Percentiles rank a stretch among this genome's conserved stretches.
phyloP scores from a whole-genome alignment of 1,284 basidiomycete species.

The Cutaneotrichosporon sp. region DNA sequence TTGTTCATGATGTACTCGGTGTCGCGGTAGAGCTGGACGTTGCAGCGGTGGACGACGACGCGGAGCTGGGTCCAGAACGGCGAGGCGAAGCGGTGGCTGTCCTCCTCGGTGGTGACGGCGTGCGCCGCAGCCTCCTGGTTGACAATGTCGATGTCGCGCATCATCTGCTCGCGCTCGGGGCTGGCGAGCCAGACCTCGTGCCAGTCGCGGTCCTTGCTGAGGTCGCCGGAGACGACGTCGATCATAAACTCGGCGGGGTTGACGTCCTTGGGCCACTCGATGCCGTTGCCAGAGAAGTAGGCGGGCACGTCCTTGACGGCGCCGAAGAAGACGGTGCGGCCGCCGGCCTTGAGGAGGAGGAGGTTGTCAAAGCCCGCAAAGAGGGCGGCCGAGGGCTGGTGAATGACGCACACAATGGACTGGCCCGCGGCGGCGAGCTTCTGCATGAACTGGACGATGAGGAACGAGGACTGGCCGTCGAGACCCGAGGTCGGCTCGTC shows the following conservation, averaged over 20 bases:
- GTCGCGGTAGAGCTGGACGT: conserved; percentile 44
- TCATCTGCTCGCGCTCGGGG: conserved; percentile 49
- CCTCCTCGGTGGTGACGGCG: conserved; percentile 18
- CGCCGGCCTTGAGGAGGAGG: conserved; percentile 54
- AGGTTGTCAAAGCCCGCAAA: conserved; percentile 74
- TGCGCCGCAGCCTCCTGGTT: not conserved
- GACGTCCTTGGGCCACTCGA: conserved; percentile 51
- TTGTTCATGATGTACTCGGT: conserved; percentile 48
- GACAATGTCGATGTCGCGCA: conserved; percentile 54
- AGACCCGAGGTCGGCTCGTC: conserved; percentile 60
- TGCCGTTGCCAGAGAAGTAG: conserved; percentile 55
- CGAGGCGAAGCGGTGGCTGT: conserved; percentile 44
- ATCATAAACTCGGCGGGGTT: conserved; percentile 59
- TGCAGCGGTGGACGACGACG: conserved; percentile 42
- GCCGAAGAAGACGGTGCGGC: conserved; percentile 61
- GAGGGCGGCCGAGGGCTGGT: conserved; percentile 65
- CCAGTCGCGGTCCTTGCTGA: conserved; percentile 60
- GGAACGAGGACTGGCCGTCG: conserved; percentile 62
- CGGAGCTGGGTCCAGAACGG: conserved; percentile 38
- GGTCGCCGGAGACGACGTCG: conserved; percentile 47
- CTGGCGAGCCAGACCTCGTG: conserved; percentile 66
- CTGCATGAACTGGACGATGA: conserved; percentile 61
- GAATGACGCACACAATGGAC: conserved; percentile 58
- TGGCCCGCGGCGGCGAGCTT: conserved; percentile 58
- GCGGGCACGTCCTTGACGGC: conserved; percentile 56